Evolutionary conservation across 192 early-diverging fungal species (phyloP), one percentile per base, ranked within the genome.

Genomic region (Gaertneriomyces sp.): DNA sequence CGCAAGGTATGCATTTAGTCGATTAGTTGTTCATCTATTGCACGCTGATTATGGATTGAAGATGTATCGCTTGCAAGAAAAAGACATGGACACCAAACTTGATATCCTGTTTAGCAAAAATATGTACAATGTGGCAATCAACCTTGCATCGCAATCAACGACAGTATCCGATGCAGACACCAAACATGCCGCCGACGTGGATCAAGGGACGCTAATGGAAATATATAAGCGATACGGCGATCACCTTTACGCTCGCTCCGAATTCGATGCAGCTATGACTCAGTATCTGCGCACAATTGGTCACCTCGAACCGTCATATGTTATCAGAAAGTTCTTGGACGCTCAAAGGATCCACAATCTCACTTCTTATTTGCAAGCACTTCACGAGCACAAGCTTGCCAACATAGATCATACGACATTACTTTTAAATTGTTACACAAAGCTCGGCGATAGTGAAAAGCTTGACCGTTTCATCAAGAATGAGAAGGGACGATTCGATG

Each of bases 351-450:
- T 96, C 33, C 87, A 88, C 65, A 94, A 94, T 55, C 73, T 99
- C 60, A 90, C 93, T 0, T 84, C 83, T 38, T 97, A 95, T 64
- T 77, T 98, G 47, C 91, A 97, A 77, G 88, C 88, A 47, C 78
- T 98, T 3, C 96, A 98, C 66, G 86, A 91, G 4, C 80, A 84
- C 5, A 84, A 87, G 7, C 80, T 96, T 39, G 96, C 94, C 14
- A 95, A 92, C 49, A 81, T 88, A 2, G 94, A 98, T 68, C 96
- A 98, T 72, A 98, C 96, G 0, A 98, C 96, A 1, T 75, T 97
- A 63, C 76, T 99, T 47, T 79, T 99, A 11, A 97, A 96, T 72
- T 99, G 96, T 80, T 99, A 99, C 73, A 93, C 95, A 6, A 96
- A 97, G 74, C 79, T 95, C 33, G 89, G 91, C 60, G 93, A 93